These are phyloP conservation scores for Malus hybrid DNA, from an alignment of 331 rosid species.

Conservation along the genomic window DNA sequence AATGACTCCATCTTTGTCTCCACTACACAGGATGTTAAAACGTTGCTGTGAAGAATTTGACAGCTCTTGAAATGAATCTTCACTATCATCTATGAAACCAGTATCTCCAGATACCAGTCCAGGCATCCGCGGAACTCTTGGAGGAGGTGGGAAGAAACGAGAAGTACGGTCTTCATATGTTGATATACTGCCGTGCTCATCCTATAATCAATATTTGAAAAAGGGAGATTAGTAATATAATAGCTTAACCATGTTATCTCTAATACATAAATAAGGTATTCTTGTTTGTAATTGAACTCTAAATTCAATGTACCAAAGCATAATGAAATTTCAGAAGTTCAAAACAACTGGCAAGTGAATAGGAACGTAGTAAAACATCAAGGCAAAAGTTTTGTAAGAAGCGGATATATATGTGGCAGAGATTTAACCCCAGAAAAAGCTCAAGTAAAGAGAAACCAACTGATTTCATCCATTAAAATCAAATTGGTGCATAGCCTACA, in stretches of 20 bases:
- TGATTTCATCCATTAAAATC: constrained; percentile 7
- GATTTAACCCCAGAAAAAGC: background rate
- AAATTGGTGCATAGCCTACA: constrained; percentile 11
- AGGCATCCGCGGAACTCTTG: constrained; percentile 77
- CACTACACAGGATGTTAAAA: constrained; percentile 86
- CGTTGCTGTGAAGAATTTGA: constrained; percentile 82
- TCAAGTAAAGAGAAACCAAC: background rate
- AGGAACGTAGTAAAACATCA: background rate
- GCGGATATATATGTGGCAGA: background rate
- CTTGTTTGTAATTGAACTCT: background rate
- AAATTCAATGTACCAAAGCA: background rate
- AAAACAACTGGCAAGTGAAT: background rate
- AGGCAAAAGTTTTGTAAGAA: background rate
- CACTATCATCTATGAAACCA: constrained; percentile 80
- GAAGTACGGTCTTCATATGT: constrained; percentile 89
- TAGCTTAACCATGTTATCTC: too few species aligned
- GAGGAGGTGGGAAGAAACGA: constrained; percentile 91
- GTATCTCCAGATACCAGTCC: constrained; percentile 91
- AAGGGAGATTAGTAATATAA: background rate
- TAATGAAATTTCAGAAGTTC: background rate
- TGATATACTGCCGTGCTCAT: constrained; percentile 41
- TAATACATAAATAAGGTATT: background rate
- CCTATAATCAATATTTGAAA: constrained; percentile 37
- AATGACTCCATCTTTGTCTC: constrained; percentile 81
- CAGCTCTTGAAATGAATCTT: constrained; percentile 73